These are phyloP conservation scores for Elsinoe fawcettii DNA, from an alignment of 2,329 filamentous ascomycete species.

Conservation along the genomic window DNA sequence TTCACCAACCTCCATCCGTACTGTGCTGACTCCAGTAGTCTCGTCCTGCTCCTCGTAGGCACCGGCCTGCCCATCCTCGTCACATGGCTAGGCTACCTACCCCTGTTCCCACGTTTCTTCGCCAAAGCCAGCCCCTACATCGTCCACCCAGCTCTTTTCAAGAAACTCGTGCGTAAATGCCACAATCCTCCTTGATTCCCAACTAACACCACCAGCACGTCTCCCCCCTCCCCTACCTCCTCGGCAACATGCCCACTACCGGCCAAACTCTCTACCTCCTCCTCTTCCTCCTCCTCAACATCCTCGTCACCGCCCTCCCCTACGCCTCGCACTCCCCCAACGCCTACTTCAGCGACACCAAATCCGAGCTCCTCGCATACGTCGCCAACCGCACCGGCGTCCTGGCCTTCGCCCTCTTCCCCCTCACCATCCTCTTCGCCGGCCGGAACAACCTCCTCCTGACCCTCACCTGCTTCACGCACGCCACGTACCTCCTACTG, in stretches of 20 bases:
- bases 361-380: slow-evolving; percentile 29
- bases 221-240: background rate
- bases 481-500: slow-evolving; percentile 42
- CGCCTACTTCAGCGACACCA: slow-evolving; percentile 21
- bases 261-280: slow-evolving; percentile 26
- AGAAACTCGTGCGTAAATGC: slow-evolving; percentile 12
- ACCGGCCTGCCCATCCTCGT: slow-evolving; percentile 19
- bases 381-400: slow-evolving; percentile 37
- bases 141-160: slow-evolving; percentile 6
- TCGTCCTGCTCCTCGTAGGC: slow-evolving; percentile 21
- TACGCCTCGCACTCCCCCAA: slow-evolving; percentile 24
- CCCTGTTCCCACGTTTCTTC: background rate
- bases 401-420: slow-evolving; percentile 35
- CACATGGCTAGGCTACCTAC: slow-evolving; percentile 19
- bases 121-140: slow-evolving; percentile 15
- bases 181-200: too few species aligned
- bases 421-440: slow-evolving; percentile 39
- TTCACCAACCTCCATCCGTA: background rate
- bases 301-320: slow-evolving; percentile 24
- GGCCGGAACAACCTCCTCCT: slow-evolving; percentile 44
- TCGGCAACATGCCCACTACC: background rate
- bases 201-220: background rate
- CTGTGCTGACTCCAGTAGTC: slow-evolving; percentile 16
- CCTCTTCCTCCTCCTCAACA: slow-evolving; percentile 26
- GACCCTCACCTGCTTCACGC: slow-evolving; percentile 43